phyloP scores from a whole-genome alignment of 257 asterid genomes.

The Jacaranda copaia region DNA sequence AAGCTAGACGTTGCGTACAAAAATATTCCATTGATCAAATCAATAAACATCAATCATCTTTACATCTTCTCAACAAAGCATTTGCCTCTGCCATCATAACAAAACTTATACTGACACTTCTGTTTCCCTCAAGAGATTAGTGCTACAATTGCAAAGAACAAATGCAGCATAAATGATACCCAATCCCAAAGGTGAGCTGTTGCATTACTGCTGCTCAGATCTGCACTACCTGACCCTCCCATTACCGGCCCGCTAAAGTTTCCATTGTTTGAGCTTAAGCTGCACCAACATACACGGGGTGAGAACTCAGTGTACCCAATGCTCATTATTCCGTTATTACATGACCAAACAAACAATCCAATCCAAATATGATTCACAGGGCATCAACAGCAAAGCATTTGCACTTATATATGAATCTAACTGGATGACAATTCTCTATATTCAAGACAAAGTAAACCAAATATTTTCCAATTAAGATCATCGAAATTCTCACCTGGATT shows the following conservation, averaged over 20 bases:
- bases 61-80: slow-evolving; percentile 28
- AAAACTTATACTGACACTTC: slow-evolving; percentile 16
- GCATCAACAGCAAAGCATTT: no score
- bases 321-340: no score
- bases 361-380: no score
- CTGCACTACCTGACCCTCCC: slow-evolving; percentile 42
- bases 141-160: slow-evolving; percentile 36
- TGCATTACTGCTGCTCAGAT: slow-evolving; percentile 46
- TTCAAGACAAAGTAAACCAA: no score
- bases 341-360: no score
- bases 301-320: neutral
- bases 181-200: slow-evolving; percentile 29
- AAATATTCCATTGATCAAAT: slow-evolving; percentile 23
- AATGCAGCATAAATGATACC: slow-evolving; percentile 29
- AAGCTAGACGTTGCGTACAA: no score
- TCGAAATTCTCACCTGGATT: slow-evolving; percentile 66
- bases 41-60: neutral
- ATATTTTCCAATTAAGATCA: neutral
- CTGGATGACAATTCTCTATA: neutral
- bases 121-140: slow-evolving; percentile 36
- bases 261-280: slow-evolving; percentile 47
- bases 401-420: neutral
- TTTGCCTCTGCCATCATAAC: slow-evolving; percentile 19
- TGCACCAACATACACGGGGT: slow-evolving; percentile 39
- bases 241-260: slow-evolving; percentile 49